Base-by-base conservation (phyloP, 108 stramenopile genomes). In the Halocafeteria seosinensis region DNA sequence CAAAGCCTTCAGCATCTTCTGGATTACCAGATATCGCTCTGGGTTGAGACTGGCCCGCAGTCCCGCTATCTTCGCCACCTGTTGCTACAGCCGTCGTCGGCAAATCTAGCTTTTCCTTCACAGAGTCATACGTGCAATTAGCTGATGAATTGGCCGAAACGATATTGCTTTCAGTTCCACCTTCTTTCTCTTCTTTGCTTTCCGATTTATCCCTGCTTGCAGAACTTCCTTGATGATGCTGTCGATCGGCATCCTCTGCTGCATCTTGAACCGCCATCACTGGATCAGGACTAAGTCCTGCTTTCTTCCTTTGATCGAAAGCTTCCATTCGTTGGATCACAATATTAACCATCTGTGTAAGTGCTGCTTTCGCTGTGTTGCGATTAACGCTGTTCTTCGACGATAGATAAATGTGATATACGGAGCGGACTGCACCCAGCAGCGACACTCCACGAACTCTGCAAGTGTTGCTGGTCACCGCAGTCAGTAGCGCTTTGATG, bases 301-400 rank as follows among this genome's bases (percentile, higher is more conserved):
- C 42, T 21, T 17, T n/a, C 17, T n/a, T n/a, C n/a, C 30, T 31
- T 31, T 55, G 13, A 4, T 3, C 26, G 55, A 4, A 3, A 5
- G 53, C 72, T 66, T 96, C 97, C 88, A 97, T 89, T 37, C 92
- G 76, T 51, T 80, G 68, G 70, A 95, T 92, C 9, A 94, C 88
- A 34, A 85, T 77, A 26, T 79, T 80, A 1, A 91, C 78, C 67
- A 95, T 76, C 67, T 98, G 96, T 69, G 88, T 88, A 38, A 98
- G 73, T 13, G 88, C 77, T 29, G 93, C 96, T 69, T 88, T 76
- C 38, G 96, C 96, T 0, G 93, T 94, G 26, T 87, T 92, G 65
- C 86, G 85, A 76, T 91, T 95, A 53, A 90, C 78, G 21, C 73
- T 62, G 34, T 78, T 78, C 31, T 68, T 80, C 3, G 90, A 90